These are phyloP conservation scores for Xylaria scruposa DNA, from an alignment of 495 filamentous ascomycete genomes.

Conservation along the genomic window DNA sequence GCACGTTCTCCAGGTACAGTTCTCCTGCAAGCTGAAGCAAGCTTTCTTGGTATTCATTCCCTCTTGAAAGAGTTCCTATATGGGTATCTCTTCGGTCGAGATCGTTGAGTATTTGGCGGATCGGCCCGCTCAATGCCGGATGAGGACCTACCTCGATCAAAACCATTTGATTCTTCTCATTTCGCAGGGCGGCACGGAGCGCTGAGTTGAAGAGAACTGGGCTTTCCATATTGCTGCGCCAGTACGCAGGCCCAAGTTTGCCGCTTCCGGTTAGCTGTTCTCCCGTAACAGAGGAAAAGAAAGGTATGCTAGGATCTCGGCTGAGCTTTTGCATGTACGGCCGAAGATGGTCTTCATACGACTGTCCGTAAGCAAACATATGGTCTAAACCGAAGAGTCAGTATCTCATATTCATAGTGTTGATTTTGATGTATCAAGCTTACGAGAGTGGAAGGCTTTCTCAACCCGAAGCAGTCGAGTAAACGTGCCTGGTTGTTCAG, in stretches of 20 bases:
- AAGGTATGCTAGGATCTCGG: conserved; percentile 27
- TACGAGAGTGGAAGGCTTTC: conserved; percentile 42
- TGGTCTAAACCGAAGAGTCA: conserved; percentile 23
- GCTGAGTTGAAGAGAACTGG: conserved; percentile 10
- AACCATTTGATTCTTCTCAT: conserved; percentile 24
- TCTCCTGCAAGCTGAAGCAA: conserved; percentile 6
- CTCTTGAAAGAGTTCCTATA: background rate
- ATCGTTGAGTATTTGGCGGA: conserved; percentile 45
- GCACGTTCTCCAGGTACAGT: background rate
- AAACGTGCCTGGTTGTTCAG: conserved; percentile 28
- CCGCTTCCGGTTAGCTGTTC: background rate
- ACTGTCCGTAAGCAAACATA: conserved; percentile 36
- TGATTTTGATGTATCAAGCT: background rate
- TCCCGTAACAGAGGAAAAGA: conserved; percentile 46
- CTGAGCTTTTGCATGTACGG: conserved; percentile 23
- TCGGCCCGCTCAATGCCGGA: conserved; percentile 52
- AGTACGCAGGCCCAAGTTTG: conserved; percentile 35
- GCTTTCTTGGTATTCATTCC: background rate
- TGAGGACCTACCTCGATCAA: conserved; percentile 62
- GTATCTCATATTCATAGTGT: no score
- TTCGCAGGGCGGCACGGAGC: background rate
- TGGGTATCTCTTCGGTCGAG: conserved; percentile 18
- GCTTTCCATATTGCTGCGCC: conserved; percentile 37
- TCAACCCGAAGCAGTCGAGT: conserved; percentile 22
- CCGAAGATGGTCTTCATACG: conserved; percentile 36